These are phyloP conservation scores for Vigna radiata DNA, from an alignment of 306 rosid species.

Conservation along the genomic window DNA sequence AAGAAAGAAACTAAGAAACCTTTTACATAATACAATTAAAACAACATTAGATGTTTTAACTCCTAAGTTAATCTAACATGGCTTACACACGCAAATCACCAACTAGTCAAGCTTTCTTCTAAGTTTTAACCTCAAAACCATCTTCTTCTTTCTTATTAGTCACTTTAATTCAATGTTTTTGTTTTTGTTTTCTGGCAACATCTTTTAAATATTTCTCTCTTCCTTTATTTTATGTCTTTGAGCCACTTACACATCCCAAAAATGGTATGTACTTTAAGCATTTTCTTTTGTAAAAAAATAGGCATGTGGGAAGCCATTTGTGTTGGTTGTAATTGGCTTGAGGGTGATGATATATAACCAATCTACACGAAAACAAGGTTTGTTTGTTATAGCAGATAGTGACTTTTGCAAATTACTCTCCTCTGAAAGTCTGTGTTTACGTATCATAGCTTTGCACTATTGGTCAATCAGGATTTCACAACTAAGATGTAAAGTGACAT, in stretches of 20 bases:
- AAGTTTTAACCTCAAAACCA: conserved; percentile 29
- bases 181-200: not conserved
- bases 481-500: conserved; percentile 41
- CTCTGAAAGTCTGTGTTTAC: conserved; percentile 40
- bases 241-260: not conserved
- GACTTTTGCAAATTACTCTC: conserved; percentile 26
- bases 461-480: conserved; percentile 41
- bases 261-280: not conserved
- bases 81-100: conserved; percentile 46
- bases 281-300: not conserved
- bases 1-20: conserved; percentile 46
- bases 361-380: conserved; percentile 33
- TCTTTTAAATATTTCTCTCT: not conserved
- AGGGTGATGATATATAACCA: conserved; percentile 46
- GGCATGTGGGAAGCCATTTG: conserved; percentile 43
- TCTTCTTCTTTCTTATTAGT: conserved; percentile 54
- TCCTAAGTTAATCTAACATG: conserved; percentile 22
- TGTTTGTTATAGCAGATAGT: conserved; percentile 27
- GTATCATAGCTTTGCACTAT: conserved; percentile 44
- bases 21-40: conserved; percentile 39
- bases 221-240: no score
- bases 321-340: conserved; percentile 43
- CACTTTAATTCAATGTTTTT: conserved; percentile 49
- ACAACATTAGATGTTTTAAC: conserved; percentile 33
- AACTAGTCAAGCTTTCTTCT: conserved; percentile 34